Evolutionary conservation across 208 protist genomes (phyloP).

Genomic region (Trypanosoma boissoni): DNA sequence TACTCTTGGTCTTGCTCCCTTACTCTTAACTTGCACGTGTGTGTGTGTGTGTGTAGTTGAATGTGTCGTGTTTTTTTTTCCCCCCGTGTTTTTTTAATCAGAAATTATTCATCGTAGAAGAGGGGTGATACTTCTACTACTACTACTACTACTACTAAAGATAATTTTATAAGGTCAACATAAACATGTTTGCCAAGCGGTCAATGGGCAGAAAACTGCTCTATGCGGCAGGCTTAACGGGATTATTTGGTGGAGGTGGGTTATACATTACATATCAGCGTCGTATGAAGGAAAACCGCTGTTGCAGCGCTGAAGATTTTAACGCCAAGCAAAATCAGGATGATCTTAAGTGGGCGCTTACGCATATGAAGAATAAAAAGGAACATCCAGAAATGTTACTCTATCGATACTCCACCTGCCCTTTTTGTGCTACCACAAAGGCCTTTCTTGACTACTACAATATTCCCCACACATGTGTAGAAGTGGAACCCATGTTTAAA

Average conservation of each 20-base stretch:
- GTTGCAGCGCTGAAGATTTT: conserved; percentile 69
- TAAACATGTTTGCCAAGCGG: conserved; percentile 49
- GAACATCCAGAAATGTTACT: conserved; percentile 45
- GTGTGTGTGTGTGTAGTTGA: no score
- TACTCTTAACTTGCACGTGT: no score
- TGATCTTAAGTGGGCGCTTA: conserved; percentile 46
- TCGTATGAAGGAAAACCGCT: conserved; percentile 72
- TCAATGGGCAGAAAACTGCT: conserved; percentile 45
- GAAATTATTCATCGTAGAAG: no score
- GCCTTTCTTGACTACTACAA: conserved; percentile 82
- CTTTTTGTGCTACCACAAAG: conserved; percentile 89
- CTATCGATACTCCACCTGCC: conserved; percentile 89
- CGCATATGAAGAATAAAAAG: conserved; percentile 38
- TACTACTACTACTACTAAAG: no score
- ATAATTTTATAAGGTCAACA: no score
- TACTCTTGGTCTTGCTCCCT: conserved; percentile 17
- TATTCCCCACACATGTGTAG: conserved; percentile 72
- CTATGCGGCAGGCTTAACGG: conserved; percentile 25
- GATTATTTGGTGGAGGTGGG: conserved; percentile 37
- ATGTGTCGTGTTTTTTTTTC: no score
- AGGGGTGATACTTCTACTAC: no score
- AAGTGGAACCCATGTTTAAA: conserved; percentile 92
- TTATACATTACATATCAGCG: conserved; percentile 75
- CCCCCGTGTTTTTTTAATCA: no score
- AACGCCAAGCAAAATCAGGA: conserved; percentile 67